Conservation (phyloP, 1,284 basidiomycete species). For the Microbotryum intermedium region DNA sequence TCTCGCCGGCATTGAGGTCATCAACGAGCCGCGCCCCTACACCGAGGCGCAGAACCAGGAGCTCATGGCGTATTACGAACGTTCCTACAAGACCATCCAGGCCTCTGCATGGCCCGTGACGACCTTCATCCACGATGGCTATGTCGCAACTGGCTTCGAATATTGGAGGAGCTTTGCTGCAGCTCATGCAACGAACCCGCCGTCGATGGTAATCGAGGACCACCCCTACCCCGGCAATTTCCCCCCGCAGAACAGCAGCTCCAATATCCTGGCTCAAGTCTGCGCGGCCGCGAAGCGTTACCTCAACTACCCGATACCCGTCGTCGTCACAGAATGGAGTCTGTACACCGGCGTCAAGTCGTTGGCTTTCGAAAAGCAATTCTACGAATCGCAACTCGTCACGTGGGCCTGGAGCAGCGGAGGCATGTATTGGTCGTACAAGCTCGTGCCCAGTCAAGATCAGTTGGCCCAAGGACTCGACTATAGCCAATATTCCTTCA, state of each 20-base stretch:
- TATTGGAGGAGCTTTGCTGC: conserved; percentile 14
- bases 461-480: conserved; percentile 20
- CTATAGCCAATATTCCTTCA: conserved; percentile 10
- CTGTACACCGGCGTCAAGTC: conserved; percentile 34
- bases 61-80: conserved; percentile 31
- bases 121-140: conserved; percentile 32
- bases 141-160: conserved; percentile 3
- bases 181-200: conserved; percentile 30
- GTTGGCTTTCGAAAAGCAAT: conserved; percentile 29
- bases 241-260: conserved; percentile 28
- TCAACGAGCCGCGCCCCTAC: conserved; percentile 34
- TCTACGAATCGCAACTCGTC: conserved; percentile 32
- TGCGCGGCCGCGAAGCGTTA: conserved; percentile 31
- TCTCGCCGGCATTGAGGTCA: conserved; percentile 33
- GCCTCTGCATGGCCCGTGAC: conserved; percentile 29
- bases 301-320: conserved; percentile 33
- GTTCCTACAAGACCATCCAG: conserved; percentile 33
- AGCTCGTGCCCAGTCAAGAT: conserved; percentile 10
- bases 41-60: conserved; percentile 29
- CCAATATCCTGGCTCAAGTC: conserved; percentile 32
- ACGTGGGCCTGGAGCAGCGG: conserved; percentile 34
- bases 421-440: conserved; percentile 30
- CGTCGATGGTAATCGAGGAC: conserved; percentile 33
- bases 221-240: conserved; percentile 36
- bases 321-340: conserved; percentile 33